These are phyloP conservation scores for Suillus subaureus DNA, from an alignment of 768 basidiomycete species.

Conservation along the genomic window DNA sequence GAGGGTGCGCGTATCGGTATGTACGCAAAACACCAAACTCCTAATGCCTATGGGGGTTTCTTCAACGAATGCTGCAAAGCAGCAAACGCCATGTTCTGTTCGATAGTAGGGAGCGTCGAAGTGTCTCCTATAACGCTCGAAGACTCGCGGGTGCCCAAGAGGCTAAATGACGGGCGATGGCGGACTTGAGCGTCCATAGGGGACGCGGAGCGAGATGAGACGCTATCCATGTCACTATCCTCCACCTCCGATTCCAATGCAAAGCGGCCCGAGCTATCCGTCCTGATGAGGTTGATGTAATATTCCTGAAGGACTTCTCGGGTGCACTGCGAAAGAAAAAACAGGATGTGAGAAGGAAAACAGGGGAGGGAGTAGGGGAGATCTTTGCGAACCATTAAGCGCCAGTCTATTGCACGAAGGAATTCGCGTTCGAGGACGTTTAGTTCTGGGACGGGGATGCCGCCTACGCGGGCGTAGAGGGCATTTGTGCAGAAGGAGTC, in stretches of 20 bases:
- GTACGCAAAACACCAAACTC: neutral
- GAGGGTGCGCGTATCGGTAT: neutral
- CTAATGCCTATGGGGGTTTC: constrained; percentile 4
- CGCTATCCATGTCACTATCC: constrained; percentile 60
- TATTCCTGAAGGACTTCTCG: constrained; percentile 90
- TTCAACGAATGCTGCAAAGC: constrained; percentile 54
- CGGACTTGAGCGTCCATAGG: constrained; percentile 36
- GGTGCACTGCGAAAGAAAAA: constrained; percentile 69
- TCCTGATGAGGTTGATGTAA: constrained; percentile 90
- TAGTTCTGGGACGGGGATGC: constrained; percentile 88
- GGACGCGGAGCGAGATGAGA: constrained; percentile 52
- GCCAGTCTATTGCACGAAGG: constrained; percentile 90
- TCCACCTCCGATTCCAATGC: constrained; percentile 45
- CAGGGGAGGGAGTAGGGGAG: constrained; percentile 7
- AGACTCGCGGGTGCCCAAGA: constrained; percentile 33
- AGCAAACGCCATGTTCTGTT: constrained; percentile 86
- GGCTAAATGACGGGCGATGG: constrained; percentile 29
- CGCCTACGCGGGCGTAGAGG: constrained; percentile 95
- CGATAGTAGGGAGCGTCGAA: constrained; percentile 60
- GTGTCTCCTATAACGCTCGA: constrained; percentile 42
- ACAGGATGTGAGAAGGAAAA: constrained; percentile 16
- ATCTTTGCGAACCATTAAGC: constrained; percentile 74
- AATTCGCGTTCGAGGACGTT: constrained; percentile 96
- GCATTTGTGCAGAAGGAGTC: constrained; percentile 95
- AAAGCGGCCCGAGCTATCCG: constrained; percentile 68